A percentile compares a stretch with the other conserved stretches of the same genome.
phyloP scores from a whole-genome alignment of 805 yeast genomes.

The Yarrowia osloensis region DNA sequence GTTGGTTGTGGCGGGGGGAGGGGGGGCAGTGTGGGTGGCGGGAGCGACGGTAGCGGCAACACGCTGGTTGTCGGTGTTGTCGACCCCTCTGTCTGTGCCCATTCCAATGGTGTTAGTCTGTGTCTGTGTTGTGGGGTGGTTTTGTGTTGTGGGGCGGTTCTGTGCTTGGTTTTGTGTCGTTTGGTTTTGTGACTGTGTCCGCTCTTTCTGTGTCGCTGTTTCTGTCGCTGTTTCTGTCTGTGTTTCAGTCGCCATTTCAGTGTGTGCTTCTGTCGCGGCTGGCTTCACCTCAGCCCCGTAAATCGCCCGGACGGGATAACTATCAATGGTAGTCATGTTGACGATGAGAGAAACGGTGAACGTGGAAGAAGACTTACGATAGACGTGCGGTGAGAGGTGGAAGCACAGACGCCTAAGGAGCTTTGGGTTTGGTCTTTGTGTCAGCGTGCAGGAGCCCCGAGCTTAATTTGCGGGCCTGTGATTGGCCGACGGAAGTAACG shows the following conservation, averaged over 20 bases:
- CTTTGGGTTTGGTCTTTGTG: background rate
- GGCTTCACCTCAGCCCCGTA: background rate
- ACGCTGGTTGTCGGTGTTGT: background rate
- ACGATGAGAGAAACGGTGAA: background rate
- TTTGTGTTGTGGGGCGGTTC: background rate
- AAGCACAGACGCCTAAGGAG: background rate
- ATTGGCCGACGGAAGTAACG: background rate
- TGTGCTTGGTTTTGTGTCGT: background rate
- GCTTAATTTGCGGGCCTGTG: background rate
- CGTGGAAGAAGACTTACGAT: slow-evolving; percentile 13
- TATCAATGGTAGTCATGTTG: slow-evolving; percentile 21
- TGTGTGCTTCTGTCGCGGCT: background rate
- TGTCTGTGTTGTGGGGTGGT: background rate
- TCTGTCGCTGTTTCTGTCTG: background rate
- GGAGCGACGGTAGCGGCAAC: background rate
- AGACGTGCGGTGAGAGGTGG: slow-evolving; percentile 27
- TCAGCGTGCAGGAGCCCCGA: slow-evolving; percentile 2
- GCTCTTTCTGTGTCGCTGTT: too few species aligned
- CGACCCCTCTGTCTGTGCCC: background rate
- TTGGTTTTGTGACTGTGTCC: background rate
- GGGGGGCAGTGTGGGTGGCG: background rate
- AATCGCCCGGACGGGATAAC: background rate
- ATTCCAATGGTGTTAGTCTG: background rate
- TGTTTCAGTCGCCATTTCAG: background rate
- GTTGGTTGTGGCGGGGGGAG: background rate